Evolutionary conservation across 371 early-diverging fungal species (phyloP), one percentile per base, ranked within the genome.

Genomic region (Mortierella sp.): DNA sequence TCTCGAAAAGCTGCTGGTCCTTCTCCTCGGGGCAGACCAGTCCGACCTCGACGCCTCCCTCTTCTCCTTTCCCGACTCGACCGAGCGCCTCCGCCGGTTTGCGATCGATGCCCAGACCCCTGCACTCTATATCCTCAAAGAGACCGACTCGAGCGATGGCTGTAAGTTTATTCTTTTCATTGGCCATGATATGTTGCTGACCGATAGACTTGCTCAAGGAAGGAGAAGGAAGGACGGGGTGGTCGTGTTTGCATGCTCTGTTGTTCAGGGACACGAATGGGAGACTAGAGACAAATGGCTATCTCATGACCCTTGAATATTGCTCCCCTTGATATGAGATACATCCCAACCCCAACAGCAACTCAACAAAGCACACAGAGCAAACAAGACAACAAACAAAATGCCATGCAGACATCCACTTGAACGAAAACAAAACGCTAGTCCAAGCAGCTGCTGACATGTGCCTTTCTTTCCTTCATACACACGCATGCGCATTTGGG

Each of bases 81-180:
- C 88, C 6, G 96, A 95, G 69, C 95, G 91, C 84, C 92, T 95
- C 80, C 91, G 90, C 61, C 91, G 94, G 13, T 98, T 97, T 90
- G 94, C 95, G 28, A 93, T 90, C 73, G 98, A 98, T 82, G 88
- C 94, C 3, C 93, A 93, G 72, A 87, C 92, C 10, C 94, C 94
- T 9, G 97, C 94, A 6, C 89, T 97, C 51, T 96, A 95, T 82
- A 91, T 97, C 67, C 84, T 95, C 61, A 97, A 96, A 84, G 96
- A 96, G 85, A 87, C 91, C 50, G 94, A 91, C 57, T 91, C 90
- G 10, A 89, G 88, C 51, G 90, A 91, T 74, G 91, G 53, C n/a
- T 79, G 83, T 84, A 84, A 80, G 84, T 74, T 8, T n/a, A 14
- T 37, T 19, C 21, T 40, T 10, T 26, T 75, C 34, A 16, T 14